A percentile compares a stretch with the other conserved stretches of the same genome.
phyloP scores from a whole-genome alignment of 2,329 filamentous ascomycete genomes.

The Sporothrix protearum region DNA sequence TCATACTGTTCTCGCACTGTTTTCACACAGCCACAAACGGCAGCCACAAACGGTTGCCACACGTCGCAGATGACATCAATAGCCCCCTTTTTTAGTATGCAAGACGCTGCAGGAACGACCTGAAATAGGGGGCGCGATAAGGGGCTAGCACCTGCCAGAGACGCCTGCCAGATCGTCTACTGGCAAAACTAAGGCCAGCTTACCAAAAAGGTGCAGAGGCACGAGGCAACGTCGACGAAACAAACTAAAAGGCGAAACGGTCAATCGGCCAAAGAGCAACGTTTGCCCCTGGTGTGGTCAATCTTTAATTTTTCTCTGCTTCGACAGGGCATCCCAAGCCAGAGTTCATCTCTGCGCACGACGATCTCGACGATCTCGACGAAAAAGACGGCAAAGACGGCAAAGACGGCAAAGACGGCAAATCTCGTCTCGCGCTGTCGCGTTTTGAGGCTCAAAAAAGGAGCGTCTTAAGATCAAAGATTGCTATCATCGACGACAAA shows the following conservation, averaged over 20 bases:
- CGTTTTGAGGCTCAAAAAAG: neutral
- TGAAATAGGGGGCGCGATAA: neutral
- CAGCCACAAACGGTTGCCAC: neutral
- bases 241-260: neutral
- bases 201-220: slow-evolving; percentile 2
- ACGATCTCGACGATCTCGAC: neutral
- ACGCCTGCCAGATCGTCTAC: neutral
- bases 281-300: neutral
- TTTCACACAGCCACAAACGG: neutral
- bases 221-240: neutral
- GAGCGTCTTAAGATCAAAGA: neutral
- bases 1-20: neutral
- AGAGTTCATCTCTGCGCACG: neutral
- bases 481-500: neutral
- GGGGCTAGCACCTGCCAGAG: neutral
- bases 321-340: neutral
- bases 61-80: slow-evolving; percentile 7
- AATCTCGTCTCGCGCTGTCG: neutral
- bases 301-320: neutral
- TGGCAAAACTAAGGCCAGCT: slow-evolving; percentile 8
- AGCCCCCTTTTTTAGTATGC: neutral
- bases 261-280: neutral
- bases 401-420: neutral
- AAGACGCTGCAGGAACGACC: neutral
- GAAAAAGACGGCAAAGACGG: neutral